Evolutionary conservation across 2,329 filamentous ascomycete genomes (phyloP).

Genomic region (Colletotrichum destructivum): DNA sequence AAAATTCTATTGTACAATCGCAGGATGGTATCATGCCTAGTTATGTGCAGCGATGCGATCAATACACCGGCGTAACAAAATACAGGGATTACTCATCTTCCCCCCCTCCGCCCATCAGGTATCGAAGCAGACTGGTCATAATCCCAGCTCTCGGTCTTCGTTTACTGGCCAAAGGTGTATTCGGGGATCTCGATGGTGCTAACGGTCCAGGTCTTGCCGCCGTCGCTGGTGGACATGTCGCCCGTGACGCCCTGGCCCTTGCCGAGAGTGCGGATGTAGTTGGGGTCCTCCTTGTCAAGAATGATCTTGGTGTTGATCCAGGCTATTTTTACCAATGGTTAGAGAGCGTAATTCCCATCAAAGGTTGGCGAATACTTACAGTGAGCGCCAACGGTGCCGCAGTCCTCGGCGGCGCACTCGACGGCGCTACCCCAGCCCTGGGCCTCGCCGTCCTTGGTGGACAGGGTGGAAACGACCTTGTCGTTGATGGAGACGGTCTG

Average conservation of each 20-base stretch:
- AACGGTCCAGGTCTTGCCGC: slow-evolving; percentile 38
- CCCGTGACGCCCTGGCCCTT: slow-evolving; percentile 36
- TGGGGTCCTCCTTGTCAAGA: slow-evolving; percentile 36
- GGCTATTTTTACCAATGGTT: background rate
- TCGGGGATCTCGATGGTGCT: slow-evolving; percentile 37
- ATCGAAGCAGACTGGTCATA: background rate
- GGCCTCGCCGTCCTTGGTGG: slow-evolving; percentile 59
- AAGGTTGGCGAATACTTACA: background rate
- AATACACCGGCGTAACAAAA: background rate
- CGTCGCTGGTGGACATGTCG: slow-evolving; percentile 35
- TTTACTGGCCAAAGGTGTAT: slow-evolving; percentile 34
- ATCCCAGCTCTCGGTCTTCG: background rate
- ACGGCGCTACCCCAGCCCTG: slow-evolving; percentile 61
- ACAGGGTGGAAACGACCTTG: slow-evolving; percentile 57
- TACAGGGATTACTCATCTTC: background rate
- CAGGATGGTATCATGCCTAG: slow-evolving; percentile 13
- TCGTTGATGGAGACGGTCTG: slow-evolving; percentile 38
- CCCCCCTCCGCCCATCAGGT: background rate
- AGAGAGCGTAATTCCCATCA: background rate
- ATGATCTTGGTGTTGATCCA: slow-evolving; percentile 41
- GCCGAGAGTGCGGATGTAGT: slow-evolving; percentile 37
- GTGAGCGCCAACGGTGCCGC: slow-evolving; percentile 63
- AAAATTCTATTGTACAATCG: background rate
- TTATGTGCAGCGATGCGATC: background rate
- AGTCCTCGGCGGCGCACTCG: slow-evolving; percentile 82